phyloP scores from a whole-genome alignment of 495 filamentous ascomycete species.

The Hypomontagnella monticulosa region DNA sequence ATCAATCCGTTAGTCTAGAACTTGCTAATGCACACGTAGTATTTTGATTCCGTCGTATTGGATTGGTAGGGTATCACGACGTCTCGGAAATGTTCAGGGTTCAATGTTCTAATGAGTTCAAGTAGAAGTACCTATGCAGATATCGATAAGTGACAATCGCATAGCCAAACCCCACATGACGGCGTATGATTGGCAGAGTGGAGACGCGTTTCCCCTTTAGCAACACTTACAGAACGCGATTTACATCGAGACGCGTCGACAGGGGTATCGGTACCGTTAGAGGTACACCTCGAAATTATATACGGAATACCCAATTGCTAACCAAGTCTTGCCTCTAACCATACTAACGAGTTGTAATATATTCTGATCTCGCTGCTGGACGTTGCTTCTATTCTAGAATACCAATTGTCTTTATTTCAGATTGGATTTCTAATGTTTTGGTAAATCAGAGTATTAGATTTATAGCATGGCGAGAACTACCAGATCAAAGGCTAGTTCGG shows the following conservation, averaged over 20 bases:
- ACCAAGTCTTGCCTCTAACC: background rate
- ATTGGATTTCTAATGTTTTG: background rate
- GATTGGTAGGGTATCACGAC: no score
- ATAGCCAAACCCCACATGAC: background rate
- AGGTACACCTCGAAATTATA: background rate
- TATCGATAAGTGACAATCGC: slow-evolving; percentile 34
- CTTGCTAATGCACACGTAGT: no score
- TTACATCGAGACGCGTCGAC: slow-evolving; percentile 30
- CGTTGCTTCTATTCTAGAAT: background rate
- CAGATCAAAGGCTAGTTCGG: slow-evolving; percentile 41
- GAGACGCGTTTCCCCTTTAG: slow-evolving; percentile 31
- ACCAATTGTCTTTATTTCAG: background rate
- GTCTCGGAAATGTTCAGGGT: no score
- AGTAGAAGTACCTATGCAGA: slow-evolving; percentile 1
- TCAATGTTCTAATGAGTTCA: no score
- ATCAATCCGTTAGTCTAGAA: no score
- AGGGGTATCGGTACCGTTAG: slow-evolving; percentile 29
- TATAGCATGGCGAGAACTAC: slow-evolving; percentile 47
- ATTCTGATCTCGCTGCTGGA: background rate
- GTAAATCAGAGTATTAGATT: background rate
- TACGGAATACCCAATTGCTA: background rate
- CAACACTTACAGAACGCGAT: slow-evolving; percentile 16
- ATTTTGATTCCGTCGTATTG: no score
- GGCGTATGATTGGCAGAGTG: slow-evolving; percentile 31
- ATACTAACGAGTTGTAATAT: background rate